These are phyloP conservation scores for Metschnikowia sp. DNA, from an alignment of 805 yeast species.

Conservation along the genomic window DNA sequence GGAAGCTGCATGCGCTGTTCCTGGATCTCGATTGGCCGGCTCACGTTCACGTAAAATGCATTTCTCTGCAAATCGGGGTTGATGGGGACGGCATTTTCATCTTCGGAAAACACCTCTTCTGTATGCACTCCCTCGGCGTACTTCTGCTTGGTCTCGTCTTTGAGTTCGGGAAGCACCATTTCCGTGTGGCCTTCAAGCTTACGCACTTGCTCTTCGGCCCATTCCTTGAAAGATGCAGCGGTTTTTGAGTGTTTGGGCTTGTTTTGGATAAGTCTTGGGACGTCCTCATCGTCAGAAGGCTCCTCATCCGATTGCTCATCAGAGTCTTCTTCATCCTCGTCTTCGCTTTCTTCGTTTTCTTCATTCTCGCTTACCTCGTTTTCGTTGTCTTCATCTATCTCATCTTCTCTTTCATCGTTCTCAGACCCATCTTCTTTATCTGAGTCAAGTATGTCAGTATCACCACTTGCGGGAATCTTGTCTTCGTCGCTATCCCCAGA, in stretches of 20 bases:
- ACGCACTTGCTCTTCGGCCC: slow-evolving; percentile 80
- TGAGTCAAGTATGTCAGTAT: not conserved
- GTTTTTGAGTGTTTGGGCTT: slow-evolving; percentile 45
- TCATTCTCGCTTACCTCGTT: slow-evolving; percentile 16
- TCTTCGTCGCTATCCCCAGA: no score
- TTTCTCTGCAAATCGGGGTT: slow-evolving; percentile 52
- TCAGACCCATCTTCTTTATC: slow-evolving; percentile 2
- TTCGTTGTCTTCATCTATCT: not conserved
- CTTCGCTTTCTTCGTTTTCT: slow-evolving; percentile 23
- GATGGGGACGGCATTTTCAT: slow-evolving; percentile 56
- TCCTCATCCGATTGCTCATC: slow-evolving; percentile 27
- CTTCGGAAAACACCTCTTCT: slow-evolving; percentile 47
- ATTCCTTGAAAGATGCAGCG: slow-evolving; percentile 66
- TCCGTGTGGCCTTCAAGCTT: slow-evolving; percentile 55
- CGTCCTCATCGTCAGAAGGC: slow-evolving; percentile 26
- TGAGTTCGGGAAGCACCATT: slow-evolving; percentile 43
- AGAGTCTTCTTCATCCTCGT: slow-evolving; percentile 30
- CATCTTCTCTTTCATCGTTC: slow-evolving; percentile 14
- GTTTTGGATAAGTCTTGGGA: slow-evolving; percentile 31
- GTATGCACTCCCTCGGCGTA: slow-evolving; percentile 66
- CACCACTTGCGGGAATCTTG: no score
- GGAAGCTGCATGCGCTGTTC: slow-evolving; percentile 70
- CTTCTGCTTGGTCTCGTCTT: slow-evolving; percentile 42
- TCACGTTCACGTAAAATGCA: slow-evolving; percentile 65
- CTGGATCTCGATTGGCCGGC: slow-evolving; percentile 66